A percentile compares a stretch with the other conserved stretches of the same genome.
Conservation (phyloP, 2,329 filamentous ascomycete genomes). For the Dryadomyces quercivorus region DNA sequence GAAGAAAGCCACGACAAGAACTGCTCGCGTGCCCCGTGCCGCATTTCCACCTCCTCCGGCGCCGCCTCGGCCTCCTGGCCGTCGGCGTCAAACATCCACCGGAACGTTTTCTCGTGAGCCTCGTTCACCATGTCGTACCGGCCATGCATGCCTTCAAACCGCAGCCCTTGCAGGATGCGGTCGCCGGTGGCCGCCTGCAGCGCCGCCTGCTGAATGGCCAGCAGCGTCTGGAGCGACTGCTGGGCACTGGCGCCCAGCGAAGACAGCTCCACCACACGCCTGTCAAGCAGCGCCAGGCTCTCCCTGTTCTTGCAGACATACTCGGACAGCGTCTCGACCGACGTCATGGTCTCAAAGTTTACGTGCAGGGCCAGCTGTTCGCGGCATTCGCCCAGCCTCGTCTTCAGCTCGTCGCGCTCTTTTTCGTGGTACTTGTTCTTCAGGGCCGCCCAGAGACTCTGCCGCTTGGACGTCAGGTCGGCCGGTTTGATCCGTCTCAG, state of each 20-base stretch:
- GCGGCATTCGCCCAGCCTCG: slow-evolving; percentile 8
- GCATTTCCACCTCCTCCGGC: background rate
- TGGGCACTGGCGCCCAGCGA: background rate
- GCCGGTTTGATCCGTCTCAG: slow-evolving; percentile 9
- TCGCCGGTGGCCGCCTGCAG: background rate
- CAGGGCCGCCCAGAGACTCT: slow-evolving; percentile 8
- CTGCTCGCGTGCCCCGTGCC: background rate
- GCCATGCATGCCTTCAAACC: slow-evolving; percentile 7
- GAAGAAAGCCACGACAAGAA: background rate
- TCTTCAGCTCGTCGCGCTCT: slow-evolving; percentile 7
- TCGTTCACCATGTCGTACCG: slow-evolving; percentile 7
- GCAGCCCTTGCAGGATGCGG: slow-evolving; percentile 4
- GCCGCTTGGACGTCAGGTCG: slow-evolving; percentile 6
- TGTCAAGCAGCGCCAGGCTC: background rate
- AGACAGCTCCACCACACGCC: background rate
- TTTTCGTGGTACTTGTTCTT: slow-evolving; percentile 5
- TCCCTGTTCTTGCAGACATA: background rate
- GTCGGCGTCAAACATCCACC: slow-evolving; percentile 7
- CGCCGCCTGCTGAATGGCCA: slow-evolving; percentile 1
- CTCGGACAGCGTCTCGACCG: background rate
- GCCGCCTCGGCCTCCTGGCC: no score
- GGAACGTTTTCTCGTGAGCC: slow-evolving; percentile 7
- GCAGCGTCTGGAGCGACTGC: background rate
- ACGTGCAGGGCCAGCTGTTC: slow-evolving; percentile 7
- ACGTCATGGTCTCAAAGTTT: background rate